These are phyloP conservation scores for Colletotrichum horii DNA, from an alignment of 2,329 filamentous ascomycete genomes.

Conservation along the genomic window DNA sequence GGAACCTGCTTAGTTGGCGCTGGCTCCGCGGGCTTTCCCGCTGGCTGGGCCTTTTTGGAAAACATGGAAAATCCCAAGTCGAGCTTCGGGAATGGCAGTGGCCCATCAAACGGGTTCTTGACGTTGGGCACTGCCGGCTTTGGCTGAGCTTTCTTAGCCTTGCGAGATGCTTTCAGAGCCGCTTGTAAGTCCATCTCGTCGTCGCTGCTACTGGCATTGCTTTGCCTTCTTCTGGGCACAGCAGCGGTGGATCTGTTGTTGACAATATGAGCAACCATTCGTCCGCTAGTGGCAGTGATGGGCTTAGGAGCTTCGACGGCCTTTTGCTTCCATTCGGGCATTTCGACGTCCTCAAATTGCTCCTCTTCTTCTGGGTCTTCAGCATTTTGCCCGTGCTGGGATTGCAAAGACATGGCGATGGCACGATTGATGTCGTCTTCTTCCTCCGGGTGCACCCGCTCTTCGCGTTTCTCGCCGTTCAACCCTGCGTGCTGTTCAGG, in stretches of 20 bases:
- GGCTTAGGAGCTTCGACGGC: constrained; percentile 57
- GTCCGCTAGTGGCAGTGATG: constrained; percentile 55
- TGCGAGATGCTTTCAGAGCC: constrained; percentile 75
- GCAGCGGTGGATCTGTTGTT: constrained; percentile 74
- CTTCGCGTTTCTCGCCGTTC: constrained; percentile 36
- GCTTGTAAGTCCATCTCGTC: constrained; percentile 82
- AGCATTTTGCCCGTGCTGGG: constrained; percentile 52
- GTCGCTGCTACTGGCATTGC: constrained; percentile 64
- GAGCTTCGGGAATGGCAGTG: constrained; percentile 89
- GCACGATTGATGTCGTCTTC: constrained; percentile 75
- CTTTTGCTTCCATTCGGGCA: constrained; percentile 62
- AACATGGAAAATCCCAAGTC: constrained; percentile 70
- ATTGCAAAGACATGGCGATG: constrained; percentile 83
- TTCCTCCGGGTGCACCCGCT: constrained; percentile 42
- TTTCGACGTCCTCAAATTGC: constrained; percentile 55
- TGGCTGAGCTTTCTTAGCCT: constrained; percentile 53
- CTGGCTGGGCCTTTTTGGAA: constrained; percentile 40
- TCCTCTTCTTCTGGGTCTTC: constrained; percentile 43
- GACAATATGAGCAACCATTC: constrained; percentile 74
- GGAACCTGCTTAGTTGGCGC: constrained; percentile 9
- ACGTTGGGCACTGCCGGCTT: constrained; percentile 53
- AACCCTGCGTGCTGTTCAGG: constrained; percentile 18
- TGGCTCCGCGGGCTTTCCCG: background rate
- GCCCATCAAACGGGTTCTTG: constrained; percentile 74
- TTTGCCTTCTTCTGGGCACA: constrained; percentile 51